Evolutionary conservation across 805 yeast genomes (phyloP).

Genomic region (Spathaspora hagerdaliae): DNA sequence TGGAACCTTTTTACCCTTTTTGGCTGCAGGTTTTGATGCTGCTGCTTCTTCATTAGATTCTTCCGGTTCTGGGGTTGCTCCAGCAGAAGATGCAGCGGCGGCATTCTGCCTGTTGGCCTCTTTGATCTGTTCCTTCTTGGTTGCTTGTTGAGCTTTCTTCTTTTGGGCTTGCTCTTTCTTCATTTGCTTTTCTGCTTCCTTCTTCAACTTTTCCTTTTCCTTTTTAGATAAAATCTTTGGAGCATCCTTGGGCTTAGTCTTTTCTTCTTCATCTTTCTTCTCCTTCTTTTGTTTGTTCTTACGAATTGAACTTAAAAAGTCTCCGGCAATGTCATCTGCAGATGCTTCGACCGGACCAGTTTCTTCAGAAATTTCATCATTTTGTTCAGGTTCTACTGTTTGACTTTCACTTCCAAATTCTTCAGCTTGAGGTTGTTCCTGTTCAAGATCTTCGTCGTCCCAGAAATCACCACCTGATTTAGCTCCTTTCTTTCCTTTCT

Average conservation of each 20-base stretch:
- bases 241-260: conserved; percentile 49
- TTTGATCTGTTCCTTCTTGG: conserved; percentile 54
- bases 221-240: conserved; percentile 85
- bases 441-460: conserved; percentile 67
- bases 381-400: conserved; percentile 33
- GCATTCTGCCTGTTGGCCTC: conserved; percentile 44
- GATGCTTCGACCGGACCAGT: conserved; percentile 11
- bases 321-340: conserved; percentile 42
- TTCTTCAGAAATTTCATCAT: conserved; percentile 14
- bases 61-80: conserved; percentile 33
- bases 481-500: conserved; percentile 54
- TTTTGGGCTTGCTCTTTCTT: conserved; percentile 87
- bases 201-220: conserved; percentile 92
- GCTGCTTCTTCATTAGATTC: conserved; percentile 18
- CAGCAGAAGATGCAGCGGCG: conserved; percentile 25
- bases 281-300: conserved; percentile 75
- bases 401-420: conserved; percentile 27
- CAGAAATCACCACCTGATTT: conserved; percentile 69
- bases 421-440: conserved; percentile 34
- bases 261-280: conserved; percentile 60
- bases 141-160: conserved; percentile 70
- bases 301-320: conserved; percentile 80
- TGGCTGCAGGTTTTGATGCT: conserved; percentile 37
- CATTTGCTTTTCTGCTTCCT: conserved; percentile 83
- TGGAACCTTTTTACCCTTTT: conserved; percentile 75